A percentile compares a stretch with the other conserved stretches of the same genome.
Conservation (phyloP, 2,329 filamentous ascomycete species). For the Aspergillus sp. region DNA sequence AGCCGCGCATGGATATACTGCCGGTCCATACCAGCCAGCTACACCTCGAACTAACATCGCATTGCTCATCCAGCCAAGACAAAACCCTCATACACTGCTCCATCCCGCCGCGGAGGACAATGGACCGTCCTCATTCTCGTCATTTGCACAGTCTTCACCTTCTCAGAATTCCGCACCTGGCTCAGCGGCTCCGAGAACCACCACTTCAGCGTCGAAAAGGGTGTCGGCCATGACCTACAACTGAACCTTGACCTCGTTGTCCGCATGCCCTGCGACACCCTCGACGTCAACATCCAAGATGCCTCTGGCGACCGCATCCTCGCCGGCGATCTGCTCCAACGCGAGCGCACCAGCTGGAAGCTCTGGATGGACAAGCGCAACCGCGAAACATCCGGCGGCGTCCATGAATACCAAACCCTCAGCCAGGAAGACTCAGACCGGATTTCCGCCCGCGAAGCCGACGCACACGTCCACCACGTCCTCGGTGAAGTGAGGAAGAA, state of each 20-base stretch:
- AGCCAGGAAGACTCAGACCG: constrained; percentile 64
- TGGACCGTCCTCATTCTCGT: constrained; percentile 84
- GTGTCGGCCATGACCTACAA: constrained; percentile 81
- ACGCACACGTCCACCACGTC: constrained; percentile 91
- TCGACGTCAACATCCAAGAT: constrained; percentile 98
- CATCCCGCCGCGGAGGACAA: constrained; percentile 83
- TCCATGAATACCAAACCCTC: constrained; percentile 57
- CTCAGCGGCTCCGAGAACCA: constrained; percentile 82
- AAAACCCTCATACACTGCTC: constrained; percentile 86
- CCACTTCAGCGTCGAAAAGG: constrained; percentile 91
- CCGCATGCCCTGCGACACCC: constrained; percentile 78
- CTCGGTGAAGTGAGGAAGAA: constrained; percentile 71
- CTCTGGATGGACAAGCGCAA: constrained; percentile 77
- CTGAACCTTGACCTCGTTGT: constrained; percentile 96
- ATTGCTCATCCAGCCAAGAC: constrained; percentile 72
- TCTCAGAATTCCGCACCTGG: constrained; percentile 79
- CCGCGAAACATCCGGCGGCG: constrained; percentile 57
- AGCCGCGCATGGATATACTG: neutral
- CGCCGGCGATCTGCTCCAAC: constrained; percentile 71
- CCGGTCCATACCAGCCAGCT: neutral
- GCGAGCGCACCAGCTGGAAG: constrained; percentile 76
- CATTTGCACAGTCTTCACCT: constrained; percentile 73
- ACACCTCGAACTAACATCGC: constrained; percentile 6
- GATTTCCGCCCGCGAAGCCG: constrained; percentile 55
- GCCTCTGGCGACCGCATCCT: constrained; percentile 89